These are phyloP conservation scores for Xylaria sp. DNA, from an alignment of 2,329 filamentous ascomycete species.

Conservation along the genomic window DNA sequence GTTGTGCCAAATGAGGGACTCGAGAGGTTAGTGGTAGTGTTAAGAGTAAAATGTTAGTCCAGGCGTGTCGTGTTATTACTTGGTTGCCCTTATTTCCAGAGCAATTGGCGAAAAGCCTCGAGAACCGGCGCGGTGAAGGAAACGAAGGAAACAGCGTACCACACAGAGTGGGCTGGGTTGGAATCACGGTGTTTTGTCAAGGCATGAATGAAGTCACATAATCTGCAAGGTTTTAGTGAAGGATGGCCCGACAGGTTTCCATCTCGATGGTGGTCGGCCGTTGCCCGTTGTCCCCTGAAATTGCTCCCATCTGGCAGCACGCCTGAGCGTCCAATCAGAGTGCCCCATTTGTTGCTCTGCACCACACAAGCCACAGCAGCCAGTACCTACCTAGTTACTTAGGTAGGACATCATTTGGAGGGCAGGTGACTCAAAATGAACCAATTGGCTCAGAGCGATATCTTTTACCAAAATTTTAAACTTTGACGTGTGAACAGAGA, in stretches of 20 bases:
- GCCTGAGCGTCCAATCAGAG: slow-evolving; percentile 34
- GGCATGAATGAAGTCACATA: slow-evolving; percentile 34
- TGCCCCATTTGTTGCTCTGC: slow-evolving; percentile 8
- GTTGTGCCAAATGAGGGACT: slow-evolving; percentile 24
- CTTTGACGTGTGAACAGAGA: not conserved
- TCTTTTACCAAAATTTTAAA: not conserved
- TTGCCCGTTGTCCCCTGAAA: slow-evolving; percentile 30
- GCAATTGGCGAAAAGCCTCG: slow-evolving; percentile 13
- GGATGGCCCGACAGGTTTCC: slow-evolving; percentile 28
- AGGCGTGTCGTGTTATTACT: not conserved
- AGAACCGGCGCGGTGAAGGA: slow-evolving; percentile 31
- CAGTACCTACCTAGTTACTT: too few species aligned
- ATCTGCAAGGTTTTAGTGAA: slow-evolving; percentile 14
- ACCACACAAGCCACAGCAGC: slow-evolving; percentile 23
- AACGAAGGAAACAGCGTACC: slow-evolving; percentile 48
- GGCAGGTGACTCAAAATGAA: slow-evolving; percentile 1
- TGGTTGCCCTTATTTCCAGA: not conserved
- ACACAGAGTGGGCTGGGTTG: slow-evolving; percentile 41
- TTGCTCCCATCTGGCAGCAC: slow-evolving; percentile 27
- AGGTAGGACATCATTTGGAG: slow-evolving; percentile 12
- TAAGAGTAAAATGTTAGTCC: slow-evolving; percentile 2
- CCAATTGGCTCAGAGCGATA: slow-evolving; percentile 8
- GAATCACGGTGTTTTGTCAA: slow-evolving; percentile 33
- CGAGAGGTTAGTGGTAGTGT: slow-evolving; percentile 17
- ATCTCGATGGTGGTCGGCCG: slow-evolving; percentile 11